Conservation (phyloP, 1,284 basidiomycete genomes). For the Ganoderma lingzhi region DNA sequence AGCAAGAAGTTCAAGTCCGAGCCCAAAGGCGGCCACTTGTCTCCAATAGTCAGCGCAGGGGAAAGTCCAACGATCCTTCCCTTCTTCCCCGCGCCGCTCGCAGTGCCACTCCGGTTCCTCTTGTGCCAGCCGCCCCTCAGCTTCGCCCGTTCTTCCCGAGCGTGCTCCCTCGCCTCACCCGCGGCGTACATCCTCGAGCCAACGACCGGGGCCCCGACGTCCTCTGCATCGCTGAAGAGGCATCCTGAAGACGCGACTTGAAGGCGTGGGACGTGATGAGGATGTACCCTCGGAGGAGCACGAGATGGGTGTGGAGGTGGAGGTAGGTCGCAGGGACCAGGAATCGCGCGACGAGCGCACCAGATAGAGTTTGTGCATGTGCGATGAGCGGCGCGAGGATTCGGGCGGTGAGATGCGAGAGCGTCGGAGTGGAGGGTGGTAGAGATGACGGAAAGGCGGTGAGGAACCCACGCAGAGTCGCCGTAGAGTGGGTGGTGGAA, state of each 20-base stretch:
- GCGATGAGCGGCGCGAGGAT: slow-evolving; percentile 63
- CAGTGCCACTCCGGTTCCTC: slow-evolving; percentile 12
- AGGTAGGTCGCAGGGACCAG: slow-evolving; percentile 61
- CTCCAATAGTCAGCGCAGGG: slow-evolving; percentile 70
- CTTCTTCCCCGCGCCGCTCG: slow-evolving; percentile 6
- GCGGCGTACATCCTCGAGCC: slow-evolving; percentile 29
- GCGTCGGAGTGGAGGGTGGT: slow-evolving; percentile 69
- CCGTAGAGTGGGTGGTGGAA: slow-evolving; percentile 34
- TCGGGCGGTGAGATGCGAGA: slow-evolving; percentile 63
- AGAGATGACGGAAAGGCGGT: slow-evolving; percentile 61
- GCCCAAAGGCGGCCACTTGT: slow-evolving; percentile 86
- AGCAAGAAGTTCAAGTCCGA: slow-evolving; percentile 84
- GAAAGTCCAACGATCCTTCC: slow-evolving; percentile 75
- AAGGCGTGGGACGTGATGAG: slow-evolving; percentile 72
- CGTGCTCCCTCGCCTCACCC: slow-evolving; percentile 18
- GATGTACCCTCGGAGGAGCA: slow-evolving; percentile 73
- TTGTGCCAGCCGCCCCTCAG: slow-evolving; percentile 11
- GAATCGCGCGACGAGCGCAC: slow-evolving; percentile 66
- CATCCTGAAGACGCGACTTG: slow-evolving; percentile 65
- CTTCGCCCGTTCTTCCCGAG: slow-evolving; percentile 15
- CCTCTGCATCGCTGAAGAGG: slow-evolving; percentile 76
- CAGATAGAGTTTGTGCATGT: slow-evolving; percentile 67
- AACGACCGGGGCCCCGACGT: slow-evolving; percentile 44
- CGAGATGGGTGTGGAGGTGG: slow-evolving; percentile 68
- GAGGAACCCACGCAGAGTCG: slow-evolving; percentile 56